A percentile compares a stretch with the other conserved stretches of the same genome.
phyloP scores from a whole-genome alignment of 495 filamentous ascomycete species.

The Pyrenopolyporus hunteri region DNA sequence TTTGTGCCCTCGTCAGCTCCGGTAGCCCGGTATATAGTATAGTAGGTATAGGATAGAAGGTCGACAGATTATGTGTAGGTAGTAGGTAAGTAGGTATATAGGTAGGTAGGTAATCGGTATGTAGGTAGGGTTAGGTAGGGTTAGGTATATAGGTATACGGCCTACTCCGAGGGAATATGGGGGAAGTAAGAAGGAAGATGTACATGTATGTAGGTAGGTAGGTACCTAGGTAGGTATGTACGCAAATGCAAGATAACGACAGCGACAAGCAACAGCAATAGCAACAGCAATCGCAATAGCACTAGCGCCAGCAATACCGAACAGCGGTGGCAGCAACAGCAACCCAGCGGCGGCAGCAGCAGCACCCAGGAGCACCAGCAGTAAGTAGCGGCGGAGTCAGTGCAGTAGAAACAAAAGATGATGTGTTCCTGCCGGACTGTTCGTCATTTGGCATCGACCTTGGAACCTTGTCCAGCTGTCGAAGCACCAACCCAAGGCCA shows the following conservation, averaged over 20 bases:
- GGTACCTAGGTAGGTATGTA: no score
- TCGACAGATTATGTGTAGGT: no score
- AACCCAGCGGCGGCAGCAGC: conserved; percentile 3
- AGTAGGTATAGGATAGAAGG: conserved; percentile 2
- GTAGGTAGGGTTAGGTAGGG: not conserved
- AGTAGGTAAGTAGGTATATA: conserved; percentile 6
- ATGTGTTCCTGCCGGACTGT: conserved; percentile 33
- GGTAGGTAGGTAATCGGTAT: conserved; percentile 7
- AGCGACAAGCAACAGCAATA: conserved; percentile 6
- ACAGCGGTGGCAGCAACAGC: not conserved
- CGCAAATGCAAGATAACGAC: not conserved
- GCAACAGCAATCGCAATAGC: not conserved
- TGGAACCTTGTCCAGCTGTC: conserved; percentile 37
- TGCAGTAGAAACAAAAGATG: conserved; percentile 13
- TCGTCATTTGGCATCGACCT: conserved; percentile 13
- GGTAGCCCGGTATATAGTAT: conserved; percentile 34
- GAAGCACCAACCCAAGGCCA: no score
- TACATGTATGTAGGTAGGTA: not conserved
- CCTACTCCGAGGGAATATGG: conserved; percentile 8
- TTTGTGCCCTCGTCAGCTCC: conserved; percentile 32
- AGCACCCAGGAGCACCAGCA: conserved; percentile 12
- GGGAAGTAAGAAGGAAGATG: not conserved
- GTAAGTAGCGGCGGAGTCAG: conserved; percentile 4
- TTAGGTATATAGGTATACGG: conserved; percentile 3
- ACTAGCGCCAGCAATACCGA: conserved; percentile 1